A percentile compares a stretch with the other conserved stretches of the same genome.
These are phyloP conservation scores for Penicillium sp. DNA, from an alignment of 2,329 filamentous ascomycete genomes.

Conservation along the genomic window DNA sequence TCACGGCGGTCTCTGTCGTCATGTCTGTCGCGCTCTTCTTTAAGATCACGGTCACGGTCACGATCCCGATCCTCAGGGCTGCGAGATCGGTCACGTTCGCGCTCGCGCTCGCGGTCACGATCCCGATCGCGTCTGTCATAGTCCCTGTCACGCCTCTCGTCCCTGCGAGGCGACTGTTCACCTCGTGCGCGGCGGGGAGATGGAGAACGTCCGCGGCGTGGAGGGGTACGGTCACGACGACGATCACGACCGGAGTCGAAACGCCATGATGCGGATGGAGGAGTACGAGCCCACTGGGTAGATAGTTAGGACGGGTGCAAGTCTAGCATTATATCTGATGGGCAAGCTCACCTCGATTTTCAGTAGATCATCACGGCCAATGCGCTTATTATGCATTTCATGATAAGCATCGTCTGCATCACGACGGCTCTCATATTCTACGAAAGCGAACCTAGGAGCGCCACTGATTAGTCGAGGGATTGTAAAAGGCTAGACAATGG, in stretches of 20 bases:
- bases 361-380: constrained; percentile 88
- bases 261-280: constrained; percentile 95
- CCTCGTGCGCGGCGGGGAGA: constrained; percentile 56
- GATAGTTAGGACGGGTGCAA: constrained; percentile 18
- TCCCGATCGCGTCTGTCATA: constrained; percentile 59
- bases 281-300: constrained; percentile 89
- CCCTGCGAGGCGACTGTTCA: constrained; percentile 83
- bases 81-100: constrained; percentile 55
- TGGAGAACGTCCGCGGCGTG: constrained; percentile 64
- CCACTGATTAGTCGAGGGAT: neutral
- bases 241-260: constrained; percentile 87
- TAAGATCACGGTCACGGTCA: constrained; percentile 49
- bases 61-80: constrained; percentile 44
- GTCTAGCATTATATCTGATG: neutral
- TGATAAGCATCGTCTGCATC: constrained; percentile 99
- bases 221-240: constrained; percentile 65
- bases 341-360: constrained; percentile 81
- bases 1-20: constrained; percentile 68
- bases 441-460: constrained; percentile 76
- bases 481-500: constrained; percentile 23
- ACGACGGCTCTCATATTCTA: constrained; percentile 97
- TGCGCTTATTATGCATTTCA: constrained; percentile 99
- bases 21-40: constrained; percentile 40
- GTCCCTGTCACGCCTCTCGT: constrained; percentile 77
- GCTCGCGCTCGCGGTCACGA: constrained; percentile 63